Conservation (phyloP, 2,329 filamentous ascomycete genomes). For the Boeremia exigua region DNA sequence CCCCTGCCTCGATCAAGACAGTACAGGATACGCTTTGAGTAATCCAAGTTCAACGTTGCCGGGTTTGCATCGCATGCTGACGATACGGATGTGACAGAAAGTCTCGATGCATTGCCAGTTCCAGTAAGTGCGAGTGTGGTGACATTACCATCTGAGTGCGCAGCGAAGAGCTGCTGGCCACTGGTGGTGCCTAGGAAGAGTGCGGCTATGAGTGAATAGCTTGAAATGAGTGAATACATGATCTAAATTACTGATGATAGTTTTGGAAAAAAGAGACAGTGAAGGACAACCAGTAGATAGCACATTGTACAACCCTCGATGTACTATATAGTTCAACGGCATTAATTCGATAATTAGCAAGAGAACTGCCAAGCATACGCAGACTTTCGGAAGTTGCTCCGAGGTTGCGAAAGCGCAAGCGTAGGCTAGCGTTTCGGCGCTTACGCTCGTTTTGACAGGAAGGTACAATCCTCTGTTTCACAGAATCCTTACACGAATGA, state of each 20-base stretch:
- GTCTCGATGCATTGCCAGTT: background rate
- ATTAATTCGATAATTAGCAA: background rate
- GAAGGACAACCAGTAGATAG: background rate
- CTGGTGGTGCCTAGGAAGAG: background rate
- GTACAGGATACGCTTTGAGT: constrained; percentile 12
- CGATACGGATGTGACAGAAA: constrained; percentile 9
- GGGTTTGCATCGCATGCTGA: constrained; percentile 10
- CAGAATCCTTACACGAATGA: too few relatives aligned
- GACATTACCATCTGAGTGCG: constrained; percentile 16
- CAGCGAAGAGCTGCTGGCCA: constrained; percentile 15
- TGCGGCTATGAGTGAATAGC: background rate
- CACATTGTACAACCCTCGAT: background rate
- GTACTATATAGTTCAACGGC: background rate
- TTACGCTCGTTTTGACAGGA: background rate
- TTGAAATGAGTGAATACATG: background rate
- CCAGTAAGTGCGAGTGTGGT: constrained; percentile 10
- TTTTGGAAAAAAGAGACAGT: background rate
- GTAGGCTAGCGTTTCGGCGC: background rate
- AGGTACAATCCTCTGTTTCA: too few relatives aligned
- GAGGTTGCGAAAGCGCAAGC: background rate
- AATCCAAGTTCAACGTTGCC: constrained; percentile 12
- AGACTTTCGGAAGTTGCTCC: background rate
- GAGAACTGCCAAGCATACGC: background rate
- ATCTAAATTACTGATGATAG: background rate
- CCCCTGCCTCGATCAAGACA: constrained; percentile 16